A percentile compares a stretch with the other conserved stretches of the same genome.
Conservation (phyloP, 2,329 filamentous ascomycete species). For the Xylariaceae sp. region DNA sequence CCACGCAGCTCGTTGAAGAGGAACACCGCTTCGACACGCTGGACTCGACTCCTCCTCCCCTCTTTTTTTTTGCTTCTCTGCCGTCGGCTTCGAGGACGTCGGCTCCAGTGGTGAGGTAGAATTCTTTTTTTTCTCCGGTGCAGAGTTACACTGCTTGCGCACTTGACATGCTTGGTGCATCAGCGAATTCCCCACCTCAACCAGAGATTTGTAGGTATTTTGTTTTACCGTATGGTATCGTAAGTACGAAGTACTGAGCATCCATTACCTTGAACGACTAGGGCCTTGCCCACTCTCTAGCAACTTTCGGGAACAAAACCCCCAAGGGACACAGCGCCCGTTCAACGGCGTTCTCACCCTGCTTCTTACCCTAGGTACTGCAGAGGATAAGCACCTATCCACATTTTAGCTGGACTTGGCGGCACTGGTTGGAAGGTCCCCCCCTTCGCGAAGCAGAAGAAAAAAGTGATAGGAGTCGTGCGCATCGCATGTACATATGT, state of each 20-base stretch:
- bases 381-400: not conserved
- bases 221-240: not conserved
- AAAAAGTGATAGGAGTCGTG: not conserved
- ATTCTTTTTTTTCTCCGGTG: constrained; percentile 13
- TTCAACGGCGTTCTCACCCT: constrained; percentile 9
- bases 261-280: constrained; percentile 1
- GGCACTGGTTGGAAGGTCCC: not conserved
- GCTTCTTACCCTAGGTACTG: not conserved
- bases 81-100: not conserved
- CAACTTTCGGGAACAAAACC: not conserved
- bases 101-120: not conserved
- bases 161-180: constrained; percentile 13
- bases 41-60: constrained; percentile 1
- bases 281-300: not conserved
- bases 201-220: constrained; percentile 5
- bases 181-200: constrained; percentile 13
- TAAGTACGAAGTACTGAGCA: not conserved
- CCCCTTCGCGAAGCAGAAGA: too few relatives aligned
- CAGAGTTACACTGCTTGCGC: constrained; percentile 20
- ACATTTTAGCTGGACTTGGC: not conserved
- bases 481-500: not conserved
- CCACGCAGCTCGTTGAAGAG: constrained; percentile 7
- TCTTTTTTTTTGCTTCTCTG: not conserved
- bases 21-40: constrained; percentile 10
- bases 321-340: constrained; percentile 4